A percentile compares a stretch with the other conserved stretches of the same genome.
These are phyloP conservation scores for Punica granatum DNA, from an alignment of 345 rosid genomes.

Conservation along the genomic window DNA sequence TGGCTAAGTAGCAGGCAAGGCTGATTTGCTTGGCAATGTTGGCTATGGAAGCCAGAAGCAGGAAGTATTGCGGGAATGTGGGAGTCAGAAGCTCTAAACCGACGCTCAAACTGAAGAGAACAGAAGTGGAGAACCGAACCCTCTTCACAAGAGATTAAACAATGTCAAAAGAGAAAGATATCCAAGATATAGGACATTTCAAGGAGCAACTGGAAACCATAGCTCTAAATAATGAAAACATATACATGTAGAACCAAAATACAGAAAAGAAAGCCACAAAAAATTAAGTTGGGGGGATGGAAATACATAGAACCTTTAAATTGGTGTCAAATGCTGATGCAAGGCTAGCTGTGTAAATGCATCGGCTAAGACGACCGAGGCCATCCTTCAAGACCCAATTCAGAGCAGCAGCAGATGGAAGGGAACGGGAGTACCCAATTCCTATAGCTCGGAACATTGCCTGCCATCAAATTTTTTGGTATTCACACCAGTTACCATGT, in stretches of 20 bases:
- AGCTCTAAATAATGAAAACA: conserved; percentile 8
- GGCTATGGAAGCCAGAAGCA: conserved; percentile 77
- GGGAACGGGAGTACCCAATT: conserved; percentile 71
- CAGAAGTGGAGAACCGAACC: conserved; percentile 76
- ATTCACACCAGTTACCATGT: background rate
- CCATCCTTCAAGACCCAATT: conserved; percentile 94
- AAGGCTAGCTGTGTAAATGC: conserved; percentile 83
- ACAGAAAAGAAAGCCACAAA: no score
- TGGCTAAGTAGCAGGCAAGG: conserved; percentile 72
- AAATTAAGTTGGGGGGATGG: background rate
- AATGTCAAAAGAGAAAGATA: conserved; percentile 6
- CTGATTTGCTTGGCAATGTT: conserved; percentile 94
- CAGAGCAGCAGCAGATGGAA: conserved; percentile 84
- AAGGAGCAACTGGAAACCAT: background rate
- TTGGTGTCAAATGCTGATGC: conserved; percentile 89
- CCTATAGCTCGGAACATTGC: conserved; percentile 94
- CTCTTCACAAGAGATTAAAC: conserved; percentile 39
- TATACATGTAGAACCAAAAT: no score
- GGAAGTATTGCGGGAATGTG: conserved; percentile 59
- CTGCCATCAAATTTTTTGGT: conserved; percentile 18
- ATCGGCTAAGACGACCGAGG: conserved; percentile 77
- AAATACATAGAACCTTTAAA: conserved; percentile 60
- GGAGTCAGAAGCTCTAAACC: conserved; percentile 92
- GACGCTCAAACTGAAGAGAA: conserved; percentile 78
- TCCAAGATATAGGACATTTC: background rate